Evolutionary conservation across 169 alveolate genomes (phyloP).

Genomic region (Hepatocystis sp.): DNA sequence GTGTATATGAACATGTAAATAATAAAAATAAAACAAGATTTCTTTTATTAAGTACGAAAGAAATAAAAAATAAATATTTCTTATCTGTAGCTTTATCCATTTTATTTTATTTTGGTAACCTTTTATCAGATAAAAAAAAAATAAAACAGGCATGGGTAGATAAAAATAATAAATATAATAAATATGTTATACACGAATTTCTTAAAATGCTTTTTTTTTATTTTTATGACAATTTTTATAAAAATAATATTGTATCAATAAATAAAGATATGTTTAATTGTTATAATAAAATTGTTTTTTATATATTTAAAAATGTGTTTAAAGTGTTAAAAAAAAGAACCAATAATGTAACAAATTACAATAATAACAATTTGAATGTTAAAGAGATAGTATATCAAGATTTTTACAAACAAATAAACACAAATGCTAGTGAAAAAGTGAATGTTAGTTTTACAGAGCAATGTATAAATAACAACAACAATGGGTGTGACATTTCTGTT

Average conservation of each 20-base stretch:
- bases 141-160: neutral
- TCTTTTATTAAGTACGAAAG: constrained; percentile 35
- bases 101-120: constrained; percentile 27
- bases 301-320: constrained; percentile 7
- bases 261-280: constrained; percentile 16
- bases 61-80: constrained; percentile 39
- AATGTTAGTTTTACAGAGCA: too few relatives aligned
- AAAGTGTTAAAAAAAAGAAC: constrained; percentile 13
- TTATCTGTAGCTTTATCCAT: constrained; percentile 42
- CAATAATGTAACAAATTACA: too few relatives aligned
- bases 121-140: neutral
- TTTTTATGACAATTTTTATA: constrained; percentile 53
- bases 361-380: too few relatives aligned
- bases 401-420: too few relatives aligned
- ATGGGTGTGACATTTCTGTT: too few relatives aligned
- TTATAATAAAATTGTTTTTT: constrained; percentile 24
- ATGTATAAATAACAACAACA: too few relatives aligned
- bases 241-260: constrained; percentile 29
- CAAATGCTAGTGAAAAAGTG: too few relatives aligned
- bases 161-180: constrained; percentile 14
- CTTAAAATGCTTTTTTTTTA: constrained; percentile 42
- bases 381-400: too few relatives aligned
- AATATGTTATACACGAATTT: constrained; percentile 16
- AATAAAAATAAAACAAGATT: constrained; percentile 35
- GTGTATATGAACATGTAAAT: constrained; percentile 20